These are phyloP conservation scores for Candida mesenterica DNA, from an alignment of 1,139 yeast genomes.

Conservation along the genomic window DNA sequence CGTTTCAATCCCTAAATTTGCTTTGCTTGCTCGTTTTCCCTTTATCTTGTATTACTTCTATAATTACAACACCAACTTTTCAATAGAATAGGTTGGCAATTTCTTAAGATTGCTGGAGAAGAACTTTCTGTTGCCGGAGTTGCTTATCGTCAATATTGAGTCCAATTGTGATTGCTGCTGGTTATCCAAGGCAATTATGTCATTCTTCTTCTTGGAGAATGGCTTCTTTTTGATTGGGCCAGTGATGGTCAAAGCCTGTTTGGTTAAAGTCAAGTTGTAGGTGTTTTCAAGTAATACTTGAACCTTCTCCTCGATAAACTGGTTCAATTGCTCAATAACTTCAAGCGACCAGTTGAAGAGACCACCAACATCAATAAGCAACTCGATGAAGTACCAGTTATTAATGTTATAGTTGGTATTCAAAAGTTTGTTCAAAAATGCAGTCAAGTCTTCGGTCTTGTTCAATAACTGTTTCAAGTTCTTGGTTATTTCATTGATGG, in stretches of 20 bases:
- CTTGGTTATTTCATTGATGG: constrained; percentile 46
- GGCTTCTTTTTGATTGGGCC: constrained; percentile 23
- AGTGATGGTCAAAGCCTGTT: constrained; percentile 41
- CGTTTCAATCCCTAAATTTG: too few relatives aligned
- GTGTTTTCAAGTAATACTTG: constrained; percentile 49
- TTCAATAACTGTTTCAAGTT: constrained; percentile 22
- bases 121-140: constrained; percentile 27
- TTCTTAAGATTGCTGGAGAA: constrained; percentile 31
- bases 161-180: constrained; percentile 34
- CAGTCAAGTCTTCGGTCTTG: constrained; percentile 36
- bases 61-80: constrained; percentile 40
- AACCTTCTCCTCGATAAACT: constrained; percentile 48
- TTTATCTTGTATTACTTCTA: neutral
- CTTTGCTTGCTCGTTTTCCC: too few relatives aligned
- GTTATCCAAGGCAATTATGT: constrained; percentile 18
- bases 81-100: constrained; percentile 53
- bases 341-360: constrained; percentile 59
- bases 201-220: constrained; percentile 18
- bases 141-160: constrained; percentile 38
- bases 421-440: constrained; percentile 34
- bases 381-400: constrained; percentile 61
- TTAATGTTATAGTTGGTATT: constrained; percentile 28
- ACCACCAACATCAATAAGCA: constrained; percentile 73
- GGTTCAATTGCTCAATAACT: constrained; percentile 44
- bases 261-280: constrained; percentile 54